phyloP scores from a whole-genome alignment of 1,139 yeast genomes.

The Ashbya aceris region DNA sequence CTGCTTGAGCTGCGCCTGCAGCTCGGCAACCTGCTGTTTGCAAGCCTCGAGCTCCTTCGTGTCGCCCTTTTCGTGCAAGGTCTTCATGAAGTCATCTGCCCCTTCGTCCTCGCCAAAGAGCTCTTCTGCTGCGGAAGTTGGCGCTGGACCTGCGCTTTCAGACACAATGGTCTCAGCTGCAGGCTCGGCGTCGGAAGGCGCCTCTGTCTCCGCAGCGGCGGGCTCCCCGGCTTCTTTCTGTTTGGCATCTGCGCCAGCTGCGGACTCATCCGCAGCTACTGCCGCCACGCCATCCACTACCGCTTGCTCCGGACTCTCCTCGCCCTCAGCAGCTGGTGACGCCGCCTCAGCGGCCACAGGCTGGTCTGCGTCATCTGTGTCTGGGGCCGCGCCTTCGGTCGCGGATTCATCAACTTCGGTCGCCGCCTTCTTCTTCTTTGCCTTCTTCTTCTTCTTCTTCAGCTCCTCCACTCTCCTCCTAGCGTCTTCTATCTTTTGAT shows the following conservation, averaged over 20 bases:
- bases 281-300: constrained; percentile 1
- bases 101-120: constrained; percentile 9
- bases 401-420: constrained; percentile 1
- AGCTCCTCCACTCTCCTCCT: constrained; percentile 30
- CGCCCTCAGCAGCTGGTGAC: not conserved
- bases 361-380: not conserved
- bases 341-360: not conserved
- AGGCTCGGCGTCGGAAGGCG: not conserved
- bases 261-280: not conserved
- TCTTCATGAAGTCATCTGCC: constrained; percentile 24
- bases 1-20: constrained; percentile 29
- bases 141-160: not conserved
- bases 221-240: not conserved
- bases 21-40: constrained; percentile 22
- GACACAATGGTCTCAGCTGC: not conserved
- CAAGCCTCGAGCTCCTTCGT: constrained; percentile 24
- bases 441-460: constrained; percentile 28
- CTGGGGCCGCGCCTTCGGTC: constrained; percentile 1
- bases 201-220: constrained; percentile 1
- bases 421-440: constrained; percentile 22
- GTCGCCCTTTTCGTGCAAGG: constrained; percentile 25
- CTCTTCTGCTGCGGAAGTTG: not conserved
- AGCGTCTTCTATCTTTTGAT: constrained; percentile 29
- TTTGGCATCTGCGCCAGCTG: constrained; percentile 1
- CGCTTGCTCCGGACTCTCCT: not conserved